Evolutionary conservation across 2,329 filamentous ascomycete genomes (phyloP).

Genomic region (Gaeumannomyces tritici): DNA sequence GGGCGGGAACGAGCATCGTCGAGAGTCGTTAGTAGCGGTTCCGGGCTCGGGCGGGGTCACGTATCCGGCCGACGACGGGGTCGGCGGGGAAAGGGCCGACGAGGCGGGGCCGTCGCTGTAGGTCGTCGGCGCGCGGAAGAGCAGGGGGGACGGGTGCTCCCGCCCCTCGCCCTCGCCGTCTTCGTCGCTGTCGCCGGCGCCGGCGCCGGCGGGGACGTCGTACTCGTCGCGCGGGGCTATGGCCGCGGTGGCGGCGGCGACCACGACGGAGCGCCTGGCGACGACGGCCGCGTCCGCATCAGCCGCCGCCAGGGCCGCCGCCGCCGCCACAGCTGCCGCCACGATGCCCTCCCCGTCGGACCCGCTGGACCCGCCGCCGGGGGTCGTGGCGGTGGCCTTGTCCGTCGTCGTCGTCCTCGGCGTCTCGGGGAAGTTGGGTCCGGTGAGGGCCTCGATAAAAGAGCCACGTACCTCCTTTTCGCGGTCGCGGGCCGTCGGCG

Average conservation of each 20-base stretch:
- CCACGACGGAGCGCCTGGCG: too few species aligned
- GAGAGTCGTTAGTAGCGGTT: background rate
- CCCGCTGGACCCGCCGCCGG: too few species aligned
- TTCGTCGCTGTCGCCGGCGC: too few species aligned
- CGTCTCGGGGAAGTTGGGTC: background rate
- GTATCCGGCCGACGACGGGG: background rate
- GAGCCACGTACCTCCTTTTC: slow-evolving; percentile 3
- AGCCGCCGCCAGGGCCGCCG: too few species aligned
- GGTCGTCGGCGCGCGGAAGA: background rate
- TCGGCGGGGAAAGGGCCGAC: background rate
- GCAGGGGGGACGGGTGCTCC: background rate
- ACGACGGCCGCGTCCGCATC: background rate
- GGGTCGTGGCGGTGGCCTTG: background rate
- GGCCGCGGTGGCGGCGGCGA: too few species aligned
- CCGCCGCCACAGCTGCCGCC: background rate
- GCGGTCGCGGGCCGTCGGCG: background rate
- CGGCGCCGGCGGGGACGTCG: too few species aligned
- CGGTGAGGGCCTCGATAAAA: background rate
- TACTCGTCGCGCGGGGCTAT: background rate
- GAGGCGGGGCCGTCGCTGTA: background rate
- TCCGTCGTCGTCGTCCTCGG: background rate
- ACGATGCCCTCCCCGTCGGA: background rate
- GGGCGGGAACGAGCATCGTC: background rate
- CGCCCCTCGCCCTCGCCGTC: background rate
- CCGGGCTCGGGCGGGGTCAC: background rate